phyloP scores from a whole-genome alignment of 352 stramenopile genomes.

The Phytophthora idaei region DNA sequence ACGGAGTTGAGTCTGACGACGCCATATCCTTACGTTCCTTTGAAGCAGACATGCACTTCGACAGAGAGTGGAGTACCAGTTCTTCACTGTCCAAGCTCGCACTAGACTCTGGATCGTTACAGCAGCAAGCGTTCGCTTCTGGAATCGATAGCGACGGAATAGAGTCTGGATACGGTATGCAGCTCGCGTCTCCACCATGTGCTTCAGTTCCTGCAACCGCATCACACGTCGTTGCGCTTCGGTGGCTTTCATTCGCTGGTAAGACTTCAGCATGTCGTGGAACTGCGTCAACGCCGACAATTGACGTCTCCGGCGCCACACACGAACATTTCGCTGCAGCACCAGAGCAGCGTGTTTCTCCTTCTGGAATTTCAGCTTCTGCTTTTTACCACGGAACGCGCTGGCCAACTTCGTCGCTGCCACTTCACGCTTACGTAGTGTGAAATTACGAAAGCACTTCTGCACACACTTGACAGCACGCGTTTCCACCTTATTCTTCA shows the following conservation, averaged over 20 bases:
- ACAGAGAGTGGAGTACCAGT: conserved; percentile 21
- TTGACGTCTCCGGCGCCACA: conserved; percentile 44
- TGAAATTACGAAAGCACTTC: conserved; percentile 35
- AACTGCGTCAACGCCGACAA: conserved; percentile 41
- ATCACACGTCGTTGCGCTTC: conserved; percentile 26
- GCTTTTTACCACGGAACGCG: conserved; percentile 30
- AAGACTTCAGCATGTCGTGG: conserved; percentile 45
- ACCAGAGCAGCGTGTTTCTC: conserved; percentile 25
- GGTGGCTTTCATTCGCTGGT: conserved; percentile 37
- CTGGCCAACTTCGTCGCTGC: conserved; percentile 44
- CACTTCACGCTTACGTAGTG: conserved; percentile 15
- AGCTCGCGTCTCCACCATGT: conserved; percentile 30
- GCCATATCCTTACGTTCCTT: conserved; percentile 48
- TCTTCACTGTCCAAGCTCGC: conserved; percentile 26
- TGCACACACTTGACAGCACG: conserved; percentile 41
- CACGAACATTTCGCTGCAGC: conserved; percentile 49
- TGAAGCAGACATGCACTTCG: conserved; percentile 36
- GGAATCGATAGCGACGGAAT: conserved; percentile 23
- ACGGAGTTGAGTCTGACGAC: conserved; percentile 38
- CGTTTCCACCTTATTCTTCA: conserved; percentile 39
- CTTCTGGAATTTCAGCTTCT: conserved; percentile 30
- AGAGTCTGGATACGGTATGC: conserved; percentile 20
- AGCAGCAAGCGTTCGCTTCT: conserved; percentile 34
- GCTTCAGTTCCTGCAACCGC: conserved; percentile 19
- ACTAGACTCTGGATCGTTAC: conserved; percentile 40